Base-by-base conservation (phyloP, 441 rosid species). In the Jatropha podagrica region DNA sequence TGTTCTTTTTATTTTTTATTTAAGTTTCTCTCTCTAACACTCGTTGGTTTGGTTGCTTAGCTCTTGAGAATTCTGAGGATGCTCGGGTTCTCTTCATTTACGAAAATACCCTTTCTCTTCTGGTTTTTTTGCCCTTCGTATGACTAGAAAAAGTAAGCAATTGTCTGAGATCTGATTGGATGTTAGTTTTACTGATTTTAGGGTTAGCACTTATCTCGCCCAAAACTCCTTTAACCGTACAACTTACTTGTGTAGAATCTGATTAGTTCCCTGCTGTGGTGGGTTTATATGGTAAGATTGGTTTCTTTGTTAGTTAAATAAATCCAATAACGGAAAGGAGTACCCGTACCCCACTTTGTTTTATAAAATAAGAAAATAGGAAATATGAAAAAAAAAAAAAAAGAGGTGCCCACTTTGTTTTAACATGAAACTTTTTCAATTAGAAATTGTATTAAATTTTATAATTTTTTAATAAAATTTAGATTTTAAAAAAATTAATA, bases 21-120 rank as follows among this genome's bases (percentile, higher is more conserved):
- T 5, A 52, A 7, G 27, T 20, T 56, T 54, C 64, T 59, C 59
- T 18, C 64, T 59, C 15, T 59, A 10, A 11, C 37, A 59, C 64
- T 26, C 5, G 26, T 37, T 64, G 59, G 75, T 54, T 18, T 56
- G 72, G 68, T 72, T 65, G 77, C 77, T 66, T 66, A 59, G 72
- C 48, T 18, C 37, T 37, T 75, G 46, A 51, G 74, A 49, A 68
- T 75, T 59, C 78, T 37, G 15, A 40, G 59, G 54, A 75, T 61
- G 58, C 73, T 55, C 26, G 3, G 56, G 1, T 60, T 73, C 20
- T 14, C 2, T 6, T 44, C 4, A 54, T 55, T 74, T 56, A 74
- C 71, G 4, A 41, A 41, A 52, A 40, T 65, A 66, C 55, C 66
- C 72, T 14, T n/a, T 0, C 4, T 13, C 8, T 8, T 15, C 2